Evolutionary conservation across 163 green algal genomes (phyloP), one percentile per base, ranked within the genome.

Genomic region (Trebouxia gelatinosa): DNA sequence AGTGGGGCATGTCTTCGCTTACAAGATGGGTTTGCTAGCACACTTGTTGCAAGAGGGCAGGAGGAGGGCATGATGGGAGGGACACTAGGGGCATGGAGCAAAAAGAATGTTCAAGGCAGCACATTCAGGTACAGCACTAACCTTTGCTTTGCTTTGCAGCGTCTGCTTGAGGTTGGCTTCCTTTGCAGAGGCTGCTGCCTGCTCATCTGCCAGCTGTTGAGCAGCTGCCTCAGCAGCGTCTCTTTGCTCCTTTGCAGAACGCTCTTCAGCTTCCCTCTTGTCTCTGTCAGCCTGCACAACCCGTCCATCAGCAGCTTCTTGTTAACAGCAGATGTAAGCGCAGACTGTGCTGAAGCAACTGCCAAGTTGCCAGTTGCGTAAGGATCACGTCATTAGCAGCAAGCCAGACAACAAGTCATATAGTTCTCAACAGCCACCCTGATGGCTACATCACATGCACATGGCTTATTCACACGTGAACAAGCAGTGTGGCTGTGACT

Each of bases 251-350:
- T 75, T 43, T 16, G 59, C 71, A 50, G 74, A 76, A 9, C 57
- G 67, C 35, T 82, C 43, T 38, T 74, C 66, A 35, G 78, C 79
- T 61, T 80, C 70, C 79, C 82, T 76, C 76, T 90, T 88, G 28
- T 87, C 81, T 51, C 83, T 62, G 32, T 80, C 79, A 11, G 74
- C 74, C 74, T 84, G 57, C 64, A 64, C 50, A 80, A 3, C 4
- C 34, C 23, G 65, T 9, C 21, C 21, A 26, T 16, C 65, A 50
- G 34, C 6, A 21, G 48, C 48, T 37, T 17, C 57, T 35, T 28
- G 26, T 66, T 32, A 35, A 16, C 3, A 66, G 57, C 57, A 54
- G 43, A 54, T 54, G 43, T 13, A 54, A 23, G 9, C 11, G 13
- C 43, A 54, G 43, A 54, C 43, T 54, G 43, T 54, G 43, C 43